Evolutionary conservation across 2,329 filamentous ascomycete species (phyloP).

Genomic region (Pseudogymnoascus pannorum): DNA sequence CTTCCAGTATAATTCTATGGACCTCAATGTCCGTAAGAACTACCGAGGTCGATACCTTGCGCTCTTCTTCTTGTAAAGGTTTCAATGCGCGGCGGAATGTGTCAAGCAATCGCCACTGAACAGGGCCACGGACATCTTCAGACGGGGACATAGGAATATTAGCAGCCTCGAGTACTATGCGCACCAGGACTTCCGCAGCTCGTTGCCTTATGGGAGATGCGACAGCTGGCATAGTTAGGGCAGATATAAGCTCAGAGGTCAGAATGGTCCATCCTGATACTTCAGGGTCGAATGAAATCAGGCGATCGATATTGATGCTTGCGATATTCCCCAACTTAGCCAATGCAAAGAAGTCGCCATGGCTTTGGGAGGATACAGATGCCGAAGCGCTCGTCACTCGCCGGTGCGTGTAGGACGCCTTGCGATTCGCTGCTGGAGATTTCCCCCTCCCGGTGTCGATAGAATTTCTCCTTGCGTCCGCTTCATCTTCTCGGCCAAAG

Average conservation of each 20-base stretch:
- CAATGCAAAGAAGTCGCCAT: constrained; percentile 60
- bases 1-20: constrained; percentile 71
- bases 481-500: constrained; percentile 38
- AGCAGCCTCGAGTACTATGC: constrained; percentile 50
- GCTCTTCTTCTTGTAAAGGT: constrained; percentile 48
- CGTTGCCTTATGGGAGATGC: constrained; percentile 47
- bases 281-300: constrained; percentile 59
- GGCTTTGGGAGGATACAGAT: constrained; percentile 43
- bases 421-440: constrained; percentile 20
- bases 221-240: constrained; percentile 40
- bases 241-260: constrained; percentile 44
- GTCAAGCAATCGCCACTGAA: constrained; percentile 66
- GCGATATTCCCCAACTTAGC: constrained; percentile 68
- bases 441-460: constrained; percentile 11
- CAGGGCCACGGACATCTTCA: constrained; percentile 44
- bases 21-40: constrained; percentile 67
- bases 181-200: constrained; percentile 58
- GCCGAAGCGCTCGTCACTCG: constrained; percentile 40
- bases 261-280: constrained; percentile 72
- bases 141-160: constrained; percentile 47
- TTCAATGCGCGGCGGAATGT: constrained; percentile 56
- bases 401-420: constrained; percentile 26
- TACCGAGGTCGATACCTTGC: constrained; percentile 47
- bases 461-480: constrained; percentile 21
- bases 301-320: constrained; percentile 65